Evolutionary conservation across 73 alveolate genomes (phyloP).

Genomic region (Tetrahymena elliotti): DNA sequence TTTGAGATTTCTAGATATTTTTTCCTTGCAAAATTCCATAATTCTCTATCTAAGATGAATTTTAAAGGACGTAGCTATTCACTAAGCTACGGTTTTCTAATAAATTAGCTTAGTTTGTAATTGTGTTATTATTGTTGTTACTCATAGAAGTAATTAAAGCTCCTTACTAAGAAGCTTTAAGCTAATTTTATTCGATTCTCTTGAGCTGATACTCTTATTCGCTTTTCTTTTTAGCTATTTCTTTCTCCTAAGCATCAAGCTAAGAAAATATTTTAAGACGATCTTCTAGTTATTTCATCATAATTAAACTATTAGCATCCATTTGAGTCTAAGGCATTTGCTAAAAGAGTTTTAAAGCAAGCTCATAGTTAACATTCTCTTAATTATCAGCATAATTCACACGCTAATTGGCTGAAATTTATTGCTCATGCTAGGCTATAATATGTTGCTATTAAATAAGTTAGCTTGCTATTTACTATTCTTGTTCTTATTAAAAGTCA

Average conservation of each 20-base stretch:
- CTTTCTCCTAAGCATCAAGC: background rate
- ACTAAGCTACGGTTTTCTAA: background rate
- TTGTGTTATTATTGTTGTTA: background rate
- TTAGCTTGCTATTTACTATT: background rate
- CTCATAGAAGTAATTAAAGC: background rate
- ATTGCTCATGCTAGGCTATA: background rate
- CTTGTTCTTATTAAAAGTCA: background rate
- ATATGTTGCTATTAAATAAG: background rate
- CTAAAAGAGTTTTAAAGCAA: background rate
- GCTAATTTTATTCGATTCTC: background rate
- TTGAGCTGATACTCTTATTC: background rate
- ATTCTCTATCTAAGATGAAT: background rate
- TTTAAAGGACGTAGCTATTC: background rate
- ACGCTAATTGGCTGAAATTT: background rate
- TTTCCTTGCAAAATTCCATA: background rate
- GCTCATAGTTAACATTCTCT: background rate
- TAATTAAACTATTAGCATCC: background rate
- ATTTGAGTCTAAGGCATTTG: background rate
- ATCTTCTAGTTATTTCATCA: background rate
- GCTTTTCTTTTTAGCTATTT: background rate
- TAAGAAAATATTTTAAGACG: background rate
- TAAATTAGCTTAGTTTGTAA: background rate
- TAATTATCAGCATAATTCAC: background rate
- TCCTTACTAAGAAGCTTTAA: background rate
- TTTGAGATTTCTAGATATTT: background rate